Conservation (phyloP, 2,329 filamentous ascomycete genomes). For the Penicillium sp. region DNA sequence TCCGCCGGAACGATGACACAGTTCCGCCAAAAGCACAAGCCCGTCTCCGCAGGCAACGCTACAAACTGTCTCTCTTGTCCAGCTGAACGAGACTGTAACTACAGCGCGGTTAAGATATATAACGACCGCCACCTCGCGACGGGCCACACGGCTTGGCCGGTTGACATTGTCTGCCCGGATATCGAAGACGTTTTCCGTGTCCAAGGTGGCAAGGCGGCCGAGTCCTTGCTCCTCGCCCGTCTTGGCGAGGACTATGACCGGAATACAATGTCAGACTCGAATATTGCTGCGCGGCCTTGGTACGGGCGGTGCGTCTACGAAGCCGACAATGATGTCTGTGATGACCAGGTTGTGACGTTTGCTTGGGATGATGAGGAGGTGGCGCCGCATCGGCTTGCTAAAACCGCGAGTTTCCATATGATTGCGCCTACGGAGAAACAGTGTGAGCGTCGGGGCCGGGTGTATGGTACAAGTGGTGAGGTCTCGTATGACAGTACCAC, state of each 20-base stretch:
- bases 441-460: constrained; percentile 77
- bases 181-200: constrained; percentile 70
- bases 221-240: constrained; percentile 48
- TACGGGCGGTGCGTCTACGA: constrained; percentile 97
- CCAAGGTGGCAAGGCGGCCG: constrained; percentile 50
- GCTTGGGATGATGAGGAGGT: constrained; percentile 72
- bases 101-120: constrained; percentile 82
- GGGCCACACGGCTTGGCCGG: constrained; percentile 73
- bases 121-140: constrained; percentile 64
- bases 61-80: constrained; percentile 87
- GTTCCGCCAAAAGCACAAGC: constrained; percentile 75
- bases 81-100: constrained; percentile 72
- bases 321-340: constrained; percentile 86
- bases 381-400: constrained; percentile 58
- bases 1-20: constrained; percentile 75
- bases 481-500: constrained; percentile 76
- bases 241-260: constrained; percentile 57
- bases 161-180: constrained; percentile 86
- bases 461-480: constrained; percentile 86
- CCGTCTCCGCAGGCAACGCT: constrained; percentile 66
- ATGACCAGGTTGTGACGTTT: constrained; percentile 87
- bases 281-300: constrained; percentile 59
- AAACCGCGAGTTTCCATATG: constrained; percentile 92
- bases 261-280: constrained; percentile 52
- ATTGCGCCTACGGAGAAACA: constrained; percentile 83